Evolutionary conservation across 164 flowering plant genomes (phyloP), one percentile per base, ranked within the genome.

Genomic region (Aristolochia californica): DNA sequence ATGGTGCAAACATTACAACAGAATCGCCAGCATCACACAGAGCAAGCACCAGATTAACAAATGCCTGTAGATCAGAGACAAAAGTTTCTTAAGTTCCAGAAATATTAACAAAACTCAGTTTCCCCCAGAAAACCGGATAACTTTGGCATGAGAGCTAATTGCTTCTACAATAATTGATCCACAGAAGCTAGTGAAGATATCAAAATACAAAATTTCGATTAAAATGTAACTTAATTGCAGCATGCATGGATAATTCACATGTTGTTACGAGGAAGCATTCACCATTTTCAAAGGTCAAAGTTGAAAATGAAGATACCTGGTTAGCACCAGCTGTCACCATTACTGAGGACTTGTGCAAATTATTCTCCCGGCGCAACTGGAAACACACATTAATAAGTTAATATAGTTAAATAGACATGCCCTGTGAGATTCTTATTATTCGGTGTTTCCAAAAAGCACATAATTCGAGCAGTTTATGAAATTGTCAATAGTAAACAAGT

Each of bases 251-350:
- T n/a, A n/a, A n/a, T n/a, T n/a, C n/a, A n/a, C n/a, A 34, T 12
- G 10, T 34, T 5, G 10, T 34, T 5, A 34, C 10, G 40, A 34
- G 30, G 7, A 28, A 28, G 30, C 7, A 7, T 45, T 45, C 16
- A 28, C 10, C 1, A n/a, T 14, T 13, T 13, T 5, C 4, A 56
- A 10, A 10, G n/a, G n/a, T n/a, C 16, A 30, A 18, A 25, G 18
- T 23, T 13, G 40, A 34, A 28, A 34, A 34, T 34, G 10, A 34
- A 34, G 10, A 12, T 61, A 94, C 99, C 97, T 94, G 99, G 76
- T 94, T 94, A 58, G 99, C 97, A 59, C 99, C 99, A 62, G 97
- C 90, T 67, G 99, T 94, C 60, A 94, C 94, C 94, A 94, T 91
- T 63, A 94, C 84, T 8, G 96, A 82, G 38, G 96, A 90, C 57